Base-by-base conservation (phyloP, 225 moss, liverwort and hornwort genomes). In the Polytrichum formosum region DNA sequence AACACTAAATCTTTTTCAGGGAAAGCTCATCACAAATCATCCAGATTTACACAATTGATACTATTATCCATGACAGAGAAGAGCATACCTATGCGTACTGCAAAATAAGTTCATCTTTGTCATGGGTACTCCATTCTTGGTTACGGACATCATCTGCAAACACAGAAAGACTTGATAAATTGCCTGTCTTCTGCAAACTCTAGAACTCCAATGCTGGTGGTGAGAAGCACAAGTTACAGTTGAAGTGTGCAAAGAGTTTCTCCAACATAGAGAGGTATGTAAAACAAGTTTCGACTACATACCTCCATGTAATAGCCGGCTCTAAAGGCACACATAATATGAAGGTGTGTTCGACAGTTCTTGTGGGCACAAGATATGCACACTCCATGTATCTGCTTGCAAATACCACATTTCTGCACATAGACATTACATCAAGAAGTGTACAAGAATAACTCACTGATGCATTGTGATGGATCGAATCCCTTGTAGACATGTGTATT, bases 241-340 rank as follows among this genome's bases (percentile, higher is more conserved):
- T 16, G 16, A 16, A 46, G 46, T 46, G 46, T 46, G 46, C 46
- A 46, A 46, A 13, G 46, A 46, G 46, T 16, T 46, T 46, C 46
- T 46, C 46, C 16, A 46, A 46, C 46, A 46, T 46, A 37, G 10
- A 46, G 46, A 46, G 46, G 46, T 13, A 46, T 46, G 16, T 46
- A 46, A 3, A 10, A 26, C 3, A 25, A 46, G 69, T 69, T 69
- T 46, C 28, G 33, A 66, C 22, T 19, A n/a, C 65, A 26, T 88
- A 94, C 98, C 98, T 99, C 98, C 94, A 94, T 99, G 65, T 99
- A 79, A 76, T 99, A 94, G 56, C 98, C 94, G 66, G 91, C 94
- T 83, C 90, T 91, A 61, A 94, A 94, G 31, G 92, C 91, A 67
- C 98, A 99, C 87, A 94, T 99, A 5, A 95, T 93, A 67, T 99